Percentiles rank a stretch among this genome's conserved stretches.
phyloP scores from a whole-genome alignment of 306 rosid species.

The Rosa lucieae region DNA sequence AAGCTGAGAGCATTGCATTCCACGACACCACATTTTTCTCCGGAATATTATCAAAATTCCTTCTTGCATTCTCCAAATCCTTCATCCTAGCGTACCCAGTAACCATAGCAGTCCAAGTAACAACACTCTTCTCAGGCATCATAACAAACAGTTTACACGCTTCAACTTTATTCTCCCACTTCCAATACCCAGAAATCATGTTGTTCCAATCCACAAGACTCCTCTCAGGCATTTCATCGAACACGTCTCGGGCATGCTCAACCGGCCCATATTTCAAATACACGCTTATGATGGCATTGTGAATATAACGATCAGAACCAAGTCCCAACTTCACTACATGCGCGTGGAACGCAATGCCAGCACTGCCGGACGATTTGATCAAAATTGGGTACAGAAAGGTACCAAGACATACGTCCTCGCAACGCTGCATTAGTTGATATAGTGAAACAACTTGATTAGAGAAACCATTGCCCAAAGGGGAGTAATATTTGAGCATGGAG shows the following conservation, averaged over 20 bases:
- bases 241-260: slow-evolving; percentile 45
- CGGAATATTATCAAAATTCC: slow-evolving; percentile 56
- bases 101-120: slow-evolving; percentile 70
- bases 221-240: slow-evolving; percentile 59
- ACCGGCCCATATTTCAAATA: slow-evolving; percentile 39
- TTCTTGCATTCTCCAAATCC: slow-evolving; percentile 49
- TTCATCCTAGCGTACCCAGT: slow-evolving; percentile 52
- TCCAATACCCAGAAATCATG: slow-evolving; percentile 64
- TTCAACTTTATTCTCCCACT: slow-evolving; percentile 51
- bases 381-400: slow-evolving; percentile 43
- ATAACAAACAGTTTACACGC: slow-evolving; percentile 43
- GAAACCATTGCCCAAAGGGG: slow-evolving; percentile 28
- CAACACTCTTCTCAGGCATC: slow-evolving; percentile 42
- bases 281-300: slow-evolving; percentile 47
- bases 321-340: slow-evolving; percentile 46
- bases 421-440: slow-evolving; percentile 37
- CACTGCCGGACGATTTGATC: slow-evolving; percentile 46
- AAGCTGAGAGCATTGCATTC: slow-evolving; percentile 75
- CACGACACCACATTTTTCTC: slow-evolving; percentile 61
- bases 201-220: slow-evolving; percentile 62
- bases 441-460: slow-evolving; percentile 31
- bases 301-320: slow-evolving; percentile 39
- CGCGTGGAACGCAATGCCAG: slow-evolving; percentile 45
- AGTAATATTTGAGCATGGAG: slow-evolving; percentile 56
- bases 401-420: slow-evolving; percentile 22